Base-by-base conservation (phyloP, 352 stramenopile genomes). In the Phytophthora ohioensis region DNA sequence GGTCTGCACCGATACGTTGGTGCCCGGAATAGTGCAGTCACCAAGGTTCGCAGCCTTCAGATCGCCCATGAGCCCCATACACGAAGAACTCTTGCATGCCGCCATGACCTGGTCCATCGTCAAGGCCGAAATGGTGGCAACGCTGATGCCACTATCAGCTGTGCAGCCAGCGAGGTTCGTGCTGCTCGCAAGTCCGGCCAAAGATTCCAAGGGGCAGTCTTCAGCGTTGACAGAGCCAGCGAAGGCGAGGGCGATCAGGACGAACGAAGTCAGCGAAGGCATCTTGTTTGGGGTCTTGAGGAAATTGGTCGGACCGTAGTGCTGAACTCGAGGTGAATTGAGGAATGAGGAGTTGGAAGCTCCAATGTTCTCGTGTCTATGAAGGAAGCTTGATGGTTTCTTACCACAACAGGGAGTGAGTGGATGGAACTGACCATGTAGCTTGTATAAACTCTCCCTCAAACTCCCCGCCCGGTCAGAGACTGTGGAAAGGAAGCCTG, bases 11-110 rank as follows among this genome's bases (percentile, higher is more conserved):
- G 63, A 72, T 0, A 76, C 57, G 56, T 67, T 73, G 10, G 56
- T 51, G 38, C 69, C 63, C 0, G 69, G 69, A 52, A 76, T 61
- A 15, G 63, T 76, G 45, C 69, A 76, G 34, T 76, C 64, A 4
- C 69, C 69, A 11, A 75, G 68, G 6, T 55, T 57, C 12, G 64
- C 34, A 3, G 56, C 32, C 4, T 56, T 42, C 8, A 76, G 10
- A 9, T 76, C 69, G 15, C 45, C 32, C 49, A 76, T 51, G 6
- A 76, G 56, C 1, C 35, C 57, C 49, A 72, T 60, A n/a, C 69
- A 76, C 6, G 57, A 48, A 2, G 64, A 45, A 15, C 49, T 76
- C 11, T 57, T 30, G 39, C 69, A 76, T 4, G 71, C 32, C 0
- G 45, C 17, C 43, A 45, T 52, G 41, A 76, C 39, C n/a, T 76